These are phyloP conservation scores for Leccinum solheimii DNA, from an alignment of 1,284 basidiomycete genomes.

Conservation along the genomic window DNA sequence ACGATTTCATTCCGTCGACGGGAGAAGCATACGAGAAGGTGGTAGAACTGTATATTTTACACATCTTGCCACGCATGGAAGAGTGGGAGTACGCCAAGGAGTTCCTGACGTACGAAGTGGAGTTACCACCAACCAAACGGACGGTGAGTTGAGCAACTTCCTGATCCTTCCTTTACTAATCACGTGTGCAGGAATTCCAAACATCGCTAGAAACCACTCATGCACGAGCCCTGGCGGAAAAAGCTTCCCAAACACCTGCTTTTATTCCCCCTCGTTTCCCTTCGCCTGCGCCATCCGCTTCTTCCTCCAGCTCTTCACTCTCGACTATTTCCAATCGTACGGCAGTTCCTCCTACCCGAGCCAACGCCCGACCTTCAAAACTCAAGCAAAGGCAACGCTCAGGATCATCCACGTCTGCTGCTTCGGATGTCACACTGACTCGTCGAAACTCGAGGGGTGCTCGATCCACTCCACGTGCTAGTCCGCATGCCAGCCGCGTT, in stretches of 20 bases:
- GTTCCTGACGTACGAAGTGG: conserved; percentile 69
- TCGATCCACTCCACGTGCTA: conserved; percentile 11
- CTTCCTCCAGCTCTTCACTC: conserved; percentile 52
- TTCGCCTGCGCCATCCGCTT: conserved; percentile 37
- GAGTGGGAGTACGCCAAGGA: conserved; percentile 78
- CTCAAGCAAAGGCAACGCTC: conserved; percentile 23
- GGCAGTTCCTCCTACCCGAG: conserved; percentile 42
- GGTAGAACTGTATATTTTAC: conserved; percentile 71
- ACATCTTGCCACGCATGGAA: conserved; percentile 65
- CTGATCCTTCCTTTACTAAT: conserved; percentile 6
- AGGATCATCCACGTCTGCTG: conserved; percentile 23
- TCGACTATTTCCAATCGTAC: conserved; percentile 61
- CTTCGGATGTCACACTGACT: conserved; percentile 33
- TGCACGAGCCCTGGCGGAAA: conserved; percentile 18
- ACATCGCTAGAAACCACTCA: conserved; percentile 36
- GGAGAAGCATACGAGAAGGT: conserved; percentile 67
- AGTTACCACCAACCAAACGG: conserved; percentile 51
- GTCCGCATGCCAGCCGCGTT: conserved; percentile 25
- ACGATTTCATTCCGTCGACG: conserved; percentile 35
- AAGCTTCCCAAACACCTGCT: conserved; percentile 10
- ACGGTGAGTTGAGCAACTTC: conserved; percentile 46
- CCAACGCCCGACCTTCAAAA: conserved; percentile 19
- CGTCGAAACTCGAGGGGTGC: conserved; percentile 9
- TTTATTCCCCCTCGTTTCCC: conserved; percentile 29
- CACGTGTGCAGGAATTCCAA: conserved; percentile 42